Conservation (phyloP, 1,139 yeast genomes). For the Sugiyamaella grinbergsii region DNA sequence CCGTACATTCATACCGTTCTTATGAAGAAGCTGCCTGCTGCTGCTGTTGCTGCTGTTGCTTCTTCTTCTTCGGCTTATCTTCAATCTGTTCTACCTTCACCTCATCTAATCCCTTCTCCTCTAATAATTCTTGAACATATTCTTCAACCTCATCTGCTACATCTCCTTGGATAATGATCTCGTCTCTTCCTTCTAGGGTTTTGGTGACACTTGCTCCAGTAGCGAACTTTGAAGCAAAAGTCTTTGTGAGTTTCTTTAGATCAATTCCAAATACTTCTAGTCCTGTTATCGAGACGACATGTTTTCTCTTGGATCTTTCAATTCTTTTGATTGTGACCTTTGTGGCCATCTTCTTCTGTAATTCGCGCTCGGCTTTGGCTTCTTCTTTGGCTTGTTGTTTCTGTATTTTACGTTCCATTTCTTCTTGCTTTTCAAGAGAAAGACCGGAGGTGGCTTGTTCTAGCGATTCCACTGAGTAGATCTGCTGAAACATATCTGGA, state of each 20-base stretch:
- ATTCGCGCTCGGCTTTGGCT: slow-evolving; percentile 81
- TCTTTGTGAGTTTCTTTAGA: slow-evolving; percentile 86
- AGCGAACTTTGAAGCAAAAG: slow-evolving; percentile 92
- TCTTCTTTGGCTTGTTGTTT: slow-evolving; percentile 90
- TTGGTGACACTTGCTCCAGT: slow-evolving; percentile 96
- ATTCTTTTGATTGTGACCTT: slow-evolving; percentile 83
- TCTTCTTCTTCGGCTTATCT: slow-evolving; percentile 77
- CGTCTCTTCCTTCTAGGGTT: slow-evolving; percentile 89
- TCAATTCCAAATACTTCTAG: slow-evolving; percentile 85
- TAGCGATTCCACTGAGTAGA: slow-evolving; percentile 56
- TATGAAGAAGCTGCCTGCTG: slow-evolving; percentile 3
- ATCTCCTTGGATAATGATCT: slow-evolving; percentile 91
- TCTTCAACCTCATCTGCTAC: slow-evolving; percentile 89
- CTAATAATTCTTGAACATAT: slow-evolving; percentile 67
- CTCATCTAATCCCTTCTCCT: slow-evolving; percentile 79
- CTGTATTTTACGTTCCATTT: slow-evolving; percentile 76
- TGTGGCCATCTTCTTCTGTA: slow-evolving; percentile 73
- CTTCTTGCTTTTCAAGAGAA: slow-evolving; percentile 76
- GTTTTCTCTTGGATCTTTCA: slow-evolving; percentile 88
- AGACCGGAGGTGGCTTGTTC: slow-evolving; percentile 57
- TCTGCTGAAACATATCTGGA: slow-evolving; percentile 55
- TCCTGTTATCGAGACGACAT: slow-evolving; percentile 83
- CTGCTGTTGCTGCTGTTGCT: slow-evolving; percentile 24
- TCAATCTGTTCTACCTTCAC: slow-evolving; percentile 86
- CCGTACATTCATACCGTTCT: slow-evolving; percentile 2